These are phyloP conservation scores for Blastocrithidia nonstop DNA, from an alignment of 208 protist genomes.

Conservation along the genomic window DNA sequence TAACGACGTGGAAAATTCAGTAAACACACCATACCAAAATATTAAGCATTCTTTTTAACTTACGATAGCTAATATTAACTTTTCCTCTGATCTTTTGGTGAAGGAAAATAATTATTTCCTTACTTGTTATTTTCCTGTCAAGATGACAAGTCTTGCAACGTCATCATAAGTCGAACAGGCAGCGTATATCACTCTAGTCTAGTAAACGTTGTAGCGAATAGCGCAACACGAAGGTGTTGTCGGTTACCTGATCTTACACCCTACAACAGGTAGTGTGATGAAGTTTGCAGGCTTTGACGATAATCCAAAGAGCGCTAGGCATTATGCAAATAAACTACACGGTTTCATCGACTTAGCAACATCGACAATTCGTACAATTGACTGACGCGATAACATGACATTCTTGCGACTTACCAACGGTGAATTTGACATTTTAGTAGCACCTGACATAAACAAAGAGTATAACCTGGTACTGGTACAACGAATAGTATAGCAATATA, in stretches of 20 bases:
- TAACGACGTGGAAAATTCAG: too few relatives aligned
- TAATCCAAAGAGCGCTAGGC: slow-evolving; percentile 16
- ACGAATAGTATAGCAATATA: slow-evolving; percentile 11
- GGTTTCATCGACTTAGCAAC: slow-evolving; percentile 49
- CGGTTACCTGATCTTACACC: slow-evolving; percentile 66
- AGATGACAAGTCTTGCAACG: neutral
- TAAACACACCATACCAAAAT: too few relatives aligned
- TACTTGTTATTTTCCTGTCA: neutral
- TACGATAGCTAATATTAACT: too few relatives aligned
- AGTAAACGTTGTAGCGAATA: slow-evolving; percentile 55
- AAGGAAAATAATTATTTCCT: neutral
- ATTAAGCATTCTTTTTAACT: too few relatives aligned
- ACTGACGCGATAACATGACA: slow-evolving; percentile 61
- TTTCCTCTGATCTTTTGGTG: too few relatives aligned
- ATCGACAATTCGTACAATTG: slow-evolving; percentile 61
- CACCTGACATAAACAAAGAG: slow-evolving; percentile 58
- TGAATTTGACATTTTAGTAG: slow-evolving; percentile 50
- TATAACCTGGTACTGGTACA: slow-evolving; percentile 73
- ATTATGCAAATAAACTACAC: slow-evolving; percentile 42
- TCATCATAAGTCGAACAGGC: slow-evolving; percentile 22
- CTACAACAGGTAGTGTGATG: slow-evolving; percentile 30
- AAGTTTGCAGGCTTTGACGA: slow-evolving; percentile 42
- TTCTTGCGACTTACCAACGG: slow-evolving; percentile 66
- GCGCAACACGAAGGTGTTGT: slow-evolving; percentile 55
- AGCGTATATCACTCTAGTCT: slow-evolving; percentile 38